These are phyloP conservation scores for Myriosclerotinia curreyana DNA, from an alignment of 2,329 filamentous ascomycete species.

Conservation along the genomic window DNA sequence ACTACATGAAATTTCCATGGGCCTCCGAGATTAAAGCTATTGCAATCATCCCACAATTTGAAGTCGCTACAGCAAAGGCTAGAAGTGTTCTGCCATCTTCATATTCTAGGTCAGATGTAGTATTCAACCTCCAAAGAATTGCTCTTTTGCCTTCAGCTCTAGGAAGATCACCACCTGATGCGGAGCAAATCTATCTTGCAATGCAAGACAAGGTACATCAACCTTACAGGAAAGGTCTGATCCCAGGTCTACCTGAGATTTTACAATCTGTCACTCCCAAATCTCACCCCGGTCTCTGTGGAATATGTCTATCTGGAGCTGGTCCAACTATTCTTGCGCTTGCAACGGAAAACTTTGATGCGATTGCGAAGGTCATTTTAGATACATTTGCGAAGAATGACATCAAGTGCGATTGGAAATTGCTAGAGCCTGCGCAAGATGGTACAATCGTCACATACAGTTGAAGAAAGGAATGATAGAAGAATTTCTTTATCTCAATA, in stretches of 20 bases:
- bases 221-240: constrained; percentile 86
- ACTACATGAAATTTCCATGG: constrained; percentile 96
- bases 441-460: constrained; percentile 37
- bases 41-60: constrained; percentile 92
- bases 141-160: constrained; percentile 86
- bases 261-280: constrained; percentile 86
- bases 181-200: constrained; percentile 90
- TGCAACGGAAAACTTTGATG: constrained; percentile 83
- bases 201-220: constrained; percentile 99
- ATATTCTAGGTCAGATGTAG: constrained; percentile 80
- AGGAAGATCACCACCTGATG: constrained; percentile 83
- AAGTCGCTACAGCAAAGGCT: constrained; percentile 90
- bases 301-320: constrained; percentile 91
- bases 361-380: constrained; percentile 79
- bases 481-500: too few relatives aligned
- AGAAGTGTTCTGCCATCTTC: constrained; percentile 76
- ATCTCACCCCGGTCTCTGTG: constrained; percentile 82
- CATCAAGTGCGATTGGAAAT: constrained; percentile 80
- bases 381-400: constrained; percentile 66
- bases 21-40: constrained; percentile 93
- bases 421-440: constrained; percentile 84
- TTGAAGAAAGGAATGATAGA: constrained; percentile 22
- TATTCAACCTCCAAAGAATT: constrained; percentile 91
- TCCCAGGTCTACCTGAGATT: constrained; percentile 88
- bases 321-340: constrained; percentile 93